These are phyloP conservation scores for Cucurbitaria berberidis DNA, from an alignment of 2,329 filamentous ascomycete genomes.

Conservation along the genomic window DNA sequence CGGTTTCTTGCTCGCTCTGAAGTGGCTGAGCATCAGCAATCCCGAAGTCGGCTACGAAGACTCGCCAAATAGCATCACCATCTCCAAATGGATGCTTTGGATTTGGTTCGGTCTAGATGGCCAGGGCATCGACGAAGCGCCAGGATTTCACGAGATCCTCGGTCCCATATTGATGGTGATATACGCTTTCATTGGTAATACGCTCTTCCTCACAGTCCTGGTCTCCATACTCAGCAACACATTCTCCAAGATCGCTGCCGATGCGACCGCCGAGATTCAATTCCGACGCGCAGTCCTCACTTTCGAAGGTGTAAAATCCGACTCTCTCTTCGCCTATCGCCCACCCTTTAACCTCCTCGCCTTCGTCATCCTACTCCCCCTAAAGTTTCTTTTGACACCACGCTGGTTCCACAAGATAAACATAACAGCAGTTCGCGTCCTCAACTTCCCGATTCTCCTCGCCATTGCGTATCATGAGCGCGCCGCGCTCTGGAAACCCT, in stretches of 20 bases:
- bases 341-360: slow-evolving; percentile 85
- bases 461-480: slow-evolving; percentile 75
- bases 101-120: slow-evolving; percentile 89
- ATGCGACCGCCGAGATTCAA: slow-evolving; percentile 82
- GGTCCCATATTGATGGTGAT: slow-evolving; percentile 81
- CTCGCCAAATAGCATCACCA: slow-evolving; percentile 67
- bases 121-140: slow-evolving; percentile 62
- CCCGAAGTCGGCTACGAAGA: slow-evolving; percentile 37
- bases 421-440: slow-evolving; percentile 73
- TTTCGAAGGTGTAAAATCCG: slow-evolving; percentile 83
- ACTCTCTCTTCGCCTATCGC: slow-evolving; percentile 81
- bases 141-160: slow-evolving; percentile 78
- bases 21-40: slow-evolving; percentile 69
- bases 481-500: slow-evolving; percentile 68
- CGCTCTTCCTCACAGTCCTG: slow-evolving; percentile 84
- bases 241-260: slow-evolving; percentile 76
- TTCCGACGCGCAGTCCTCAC: slow-evolving; percentile 82
- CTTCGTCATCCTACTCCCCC: slow-evolving; percentile 73
- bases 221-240: slow-evolving; percentile 88
- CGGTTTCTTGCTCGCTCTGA: slow-evolving; percentile 78
- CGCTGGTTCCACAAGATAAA: slow-evolving; percentile 93
- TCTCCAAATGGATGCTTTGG: slow-evolving; percentile 90
- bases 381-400: slow-evolving; percentile 78
- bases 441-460: slow-evolving; percentile 78
- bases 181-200: slow-evolving; percentile 86